Evolutionary conservation across 768 basidiomycete species (phyloP).

Genomic region (Lactarius trivialis): DNA sequence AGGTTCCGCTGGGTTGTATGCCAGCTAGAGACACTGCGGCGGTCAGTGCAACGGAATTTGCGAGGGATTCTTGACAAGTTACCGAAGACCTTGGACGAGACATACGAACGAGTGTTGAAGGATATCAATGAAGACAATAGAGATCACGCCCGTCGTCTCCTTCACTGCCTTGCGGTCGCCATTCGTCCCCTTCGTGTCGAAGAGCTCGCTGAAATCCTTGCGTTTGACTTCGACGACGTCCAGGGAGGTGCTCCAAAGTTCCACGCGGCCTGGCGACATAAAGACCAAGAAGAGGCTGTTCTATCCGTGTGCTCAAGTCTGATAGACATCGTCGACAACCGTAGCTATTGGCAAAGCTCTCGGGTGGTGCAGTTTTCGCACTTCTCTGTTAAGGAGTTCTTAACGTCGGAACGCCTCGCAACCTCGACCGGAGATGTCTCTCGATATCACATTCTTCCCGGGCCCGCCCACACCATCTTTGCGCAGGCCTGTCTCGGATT

Average conservation of each 20-base stretch:
- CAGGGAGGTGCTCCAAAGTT: background rate
- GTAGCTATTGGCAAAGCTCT: too few relatives aligned
- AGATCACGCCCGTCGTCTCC: background rate
- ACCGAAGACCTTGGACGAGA: background rate
- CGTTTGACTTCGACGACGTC: background rate
- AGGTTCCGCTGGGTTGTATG: background rate
- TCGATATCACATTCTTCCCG: background rate
- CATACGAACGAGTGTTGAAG: background rate
- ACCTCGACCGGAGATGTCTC: background rate
- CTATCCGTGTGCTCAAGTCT: background rate
- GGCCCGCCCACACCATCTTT: background rate
- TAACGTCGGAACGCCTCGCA: background rate
- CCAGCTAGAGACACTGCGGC: background rate
- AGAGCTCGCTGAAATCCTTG: background rate
- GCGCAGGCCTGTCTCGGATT: background rate
- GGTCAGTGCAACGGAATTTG: background rate
- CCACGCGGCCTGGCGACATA: background rate
- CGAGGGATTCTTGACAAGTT: background rate
- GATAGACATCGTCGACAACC: background rate
- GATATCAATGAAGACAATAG: background rate
- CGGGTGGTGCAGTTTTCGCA: background rate
- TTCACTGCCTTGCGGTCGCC: constrained; percentile 1
- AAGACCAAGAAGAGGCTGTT: background rate
- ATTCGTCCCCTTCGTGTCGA: background rate
- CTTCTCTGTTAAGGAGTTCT: constrained; percentile 5